A percentile compares a stretch with the other conserved stretches of the same genome.
phyloP scores from a whole-genome alignment of 2,329 filamentous ascomycete genomes.

The Penicillium sp. region DNA sequence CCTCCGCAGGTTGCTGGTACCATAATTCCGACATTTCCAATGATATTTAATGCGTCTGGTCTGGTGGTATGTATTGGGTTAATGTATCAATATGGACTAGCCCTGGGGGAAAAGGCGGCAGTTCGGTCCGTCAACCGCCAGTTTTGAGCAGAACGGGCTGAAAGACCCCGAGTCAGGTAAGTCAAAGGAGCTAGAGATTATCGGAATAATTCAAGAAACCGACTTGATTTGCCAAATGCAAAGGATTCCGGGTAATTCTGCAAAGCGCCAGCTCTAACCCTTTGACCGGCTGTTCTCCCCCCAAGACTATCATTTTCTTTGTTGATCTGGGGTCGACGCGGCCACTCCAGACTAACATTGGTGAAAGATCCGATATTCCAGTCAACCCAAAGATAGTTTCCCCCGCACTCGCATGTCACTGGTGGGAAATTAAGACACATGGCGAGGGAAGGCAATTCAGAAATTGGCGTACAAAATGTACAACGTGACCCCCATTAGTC shows the following conservation, averaged over 20 bases:
- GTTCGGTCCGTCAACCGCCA: constrained; percentile 1
- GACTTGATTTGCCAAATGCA: neutral
- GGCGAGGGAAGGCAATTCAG: neutral
- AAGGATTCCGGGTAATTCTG: neutral
- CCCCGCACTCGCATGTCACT: constrained; percentile 9
- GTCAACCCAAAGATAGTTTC: neutral
- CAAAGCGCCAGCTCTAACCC: neutral
- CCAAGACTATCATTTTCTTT: neutral
- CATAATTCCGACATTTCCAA: constrained; percentile 23
- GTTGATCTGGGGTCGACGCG: neutral
- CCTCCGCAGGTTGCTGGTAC: constrained; percentile 21
- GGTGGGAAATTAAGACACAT: constrained; percentile 11
- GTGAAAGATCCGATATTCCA: neutral
- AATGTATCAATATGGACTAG: neutral
- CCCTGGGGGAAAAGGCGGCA: neutral
- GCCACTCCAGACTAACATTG: neutral
- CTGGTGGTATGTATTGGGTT: neutral
- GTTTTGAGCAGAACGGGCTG: neutral
- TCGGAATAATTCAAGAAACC: neutral
- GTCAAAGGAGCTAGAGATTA: neutral
- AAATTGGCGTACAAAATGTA: neutral
- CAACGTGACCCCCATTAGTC: constrained; percentile 4
- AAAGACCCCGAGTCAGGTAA: neutral
- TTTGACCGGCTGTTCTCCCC: neutral
- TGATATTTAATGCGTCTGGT: neutral